These are phyloP conservation scores for Ophiocordyceps camponoti-floridani DNA, from an alignment of 2,329 filamentous ascomycete species.

Conservation along the genomic window DNA sequence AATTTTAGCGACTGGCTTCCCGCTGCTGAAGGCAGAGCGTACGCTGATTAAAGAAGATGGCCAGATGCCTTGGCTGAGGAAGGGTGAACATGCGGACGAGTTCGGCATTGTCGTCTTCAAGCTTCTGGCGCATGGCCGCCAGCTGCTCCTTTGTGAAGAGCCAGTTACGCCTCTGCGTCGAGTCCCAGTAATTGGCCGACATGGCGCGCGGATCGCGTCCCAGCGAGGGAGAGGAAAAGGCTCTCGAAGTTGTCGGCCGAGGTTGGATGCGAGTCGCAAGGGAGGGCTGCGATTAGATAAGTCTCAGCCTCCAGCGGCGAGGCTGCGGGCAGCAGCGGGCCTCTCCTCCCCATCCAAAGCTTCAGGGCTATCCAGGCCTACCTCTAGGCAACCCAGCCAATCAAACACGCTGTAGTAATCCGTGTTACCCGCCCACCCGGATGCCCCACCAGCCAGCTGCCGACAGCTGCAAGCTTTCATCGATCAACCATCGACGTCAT, in stretches of 20 bases:
- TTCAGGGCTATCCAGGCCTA: too few relatives aligned
- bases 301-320: too few relatives aligned
- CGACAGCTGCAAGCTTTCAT: background rate
- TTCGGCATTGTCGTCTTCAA: constrained; percentile 59
- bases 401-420: background rate
- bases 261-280: too few relatives aligned
- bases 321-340: too few relatives aligned
- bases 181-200: constrained; percentile 95
- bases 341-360: too few relatives aligned
- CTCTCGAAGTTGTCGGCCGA: too few relatives aligned
- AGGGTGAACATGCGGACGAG: constrained; percentile 66
- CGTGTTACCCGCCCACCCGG: background rate
- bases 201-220: constrained; percentile 25
- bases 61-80: constrained; percentile 64
- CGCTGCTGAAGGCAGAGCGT: constrained; percentile 11
- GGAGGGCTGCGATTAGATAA: too few relatives aligned
- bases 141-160: constrained; percentile 74
- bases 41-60: constrained; percentile 89
- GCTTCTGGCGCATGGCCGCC: constrained; percentile 51
- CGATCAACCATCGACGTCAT: background rate
- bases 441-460: background rate
- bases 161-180: constrained; percentile 81
- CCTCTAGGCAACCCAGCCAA: too few relatives aligned
- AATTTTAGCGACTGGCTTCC: background rate
- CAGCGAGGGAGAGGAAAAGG: background rate